These are phyloP conservation scores for Calonectria hawksworthii DNA, from an alignment of 2,329 filamentous ascomycete genomes.

Conservation along the genomic window DNA sequence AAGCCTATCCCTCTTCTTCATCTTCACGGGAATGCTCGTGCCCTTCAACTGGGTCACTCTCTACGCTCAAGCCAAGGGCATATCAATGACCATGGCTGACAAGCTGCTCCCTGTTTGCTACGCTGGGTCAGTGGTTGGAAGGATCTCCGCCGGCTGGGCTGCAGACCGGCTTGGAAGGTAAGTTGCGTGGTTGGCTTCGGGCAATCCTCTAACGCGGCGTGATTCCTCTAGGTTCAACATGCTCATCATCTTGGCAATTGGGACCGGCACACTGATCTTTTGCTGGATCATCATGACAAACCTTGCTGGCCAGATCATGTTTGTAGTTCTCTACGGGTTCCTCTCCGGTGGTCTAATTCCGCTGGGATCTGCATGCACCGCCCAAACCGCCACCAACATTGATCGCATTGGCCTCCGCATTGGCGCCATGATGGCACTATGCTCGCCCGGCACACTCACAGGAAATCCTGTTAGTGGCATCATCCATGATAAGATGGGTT, in stretches of 20 bases:
- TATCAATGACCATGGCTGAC: conserved; percentile 66
- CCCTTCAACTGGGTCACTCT: conserved; percentile 56
- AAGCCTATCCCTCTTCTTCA: conserved; percentile 41
- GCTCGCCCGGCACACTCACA: conserved; percentile 43
- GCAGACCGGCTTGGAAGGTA: conserved; percentile 64
- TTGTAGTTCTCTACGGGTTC: conserved; percentile 47
- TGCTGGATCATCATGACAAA: conserved; percentile 47
- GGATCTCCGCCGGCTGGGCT: conserved; percentile 65
- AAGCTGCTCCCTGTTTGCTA: conserved; percentile 75
- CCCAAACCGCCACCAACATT: conserved; percentile 48
- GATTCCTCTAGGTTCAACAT: conserved; percentile 57
- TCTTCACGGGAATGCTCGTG: conserved; percentile 48
- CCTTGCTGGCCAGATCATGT: conserved; percentile 35
- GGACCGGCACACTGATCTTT: conserved; percentile 47
- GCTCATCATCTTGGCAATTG: conserved; percentile 37
- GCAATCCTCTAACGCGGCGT: not conserved
- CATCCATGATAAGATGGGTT: not conserved
- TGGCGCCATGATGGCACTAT: conserved; percentile 50
- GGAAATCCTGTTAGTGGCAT: conserved; percentile 42
- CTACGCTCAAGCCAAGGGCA: conserved; percentile 63
- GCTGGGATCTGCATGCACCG: conserved; percentile 49
- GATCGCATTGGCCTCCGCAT: conserved; percentile 48
- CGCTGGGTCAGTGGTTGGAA: conserved; percentile 66
- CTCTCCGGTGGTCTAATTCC: conserved; percentile 53
- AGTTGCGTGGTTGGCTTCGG: not conserved